Evolutionary conservation across 192 early-diverging fungal genomes (phyloP).

Genomic region (Chytriomyces confervae): DNA sequence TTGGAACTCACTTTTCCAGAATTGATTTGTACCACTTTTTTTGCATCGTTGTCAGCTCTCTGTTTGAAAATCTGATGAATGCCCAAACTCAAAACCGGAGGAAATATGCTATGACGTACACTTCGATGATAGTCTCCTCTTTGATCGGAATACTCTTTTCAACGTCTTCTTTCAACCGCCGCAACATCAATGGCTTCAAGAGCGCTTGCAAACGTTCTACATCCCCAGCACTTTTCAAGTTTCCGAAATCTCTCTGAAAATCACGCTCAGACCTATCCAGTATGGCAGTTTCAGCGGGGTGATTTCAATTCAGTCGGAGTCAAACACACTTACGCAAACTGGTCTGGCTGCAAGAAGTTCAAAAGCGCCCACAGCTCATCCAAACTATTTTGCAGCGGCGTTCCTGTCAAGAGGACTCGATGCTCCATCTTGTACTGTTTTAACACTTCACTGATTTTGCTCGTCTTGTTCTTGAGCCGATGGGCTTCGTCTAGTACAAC

Average conservation of each 20-base stretch:
- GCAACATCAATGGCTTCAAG: constrained; percentile 83
- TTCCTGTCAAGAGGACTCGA: constrained; percentile 79
- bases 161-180: constrained; percentile 88
- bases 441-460: constrained; percentile 78
- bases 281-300: neutral
- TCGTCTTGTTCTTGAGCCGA: constrained; percentile 82
- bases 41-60: constrained; percentile 79
- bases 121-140: constrained; percentile 89
- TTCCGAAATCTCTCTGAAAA: constrained; percentile 75
- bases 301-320: neutral
- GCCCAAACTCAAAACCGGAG: constrained; percentile 1
- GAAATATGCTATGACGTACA: constrained; percentile 35
- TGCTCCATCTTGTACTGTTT: constrained; percentile 80
- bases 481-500: constrained; percentile 87
- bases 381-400: constrained; percentile 82
- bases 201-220: constrained; percentile 78
- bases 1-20: constrained; percentile 59
- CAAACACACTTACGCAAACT: constrained; percentile 48
- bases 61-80: constrained; percentile 26
- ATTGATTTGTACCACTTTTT: constrained; percentile 88
- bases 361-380: constrained; percentile 83
- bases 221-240: constrained; percentile 71
- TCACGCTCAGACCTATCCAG: constrained; percentile 60
- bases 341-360: constrained; percentile 80
- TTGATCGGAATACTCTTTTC: constrained; percentile 87